Percentiles rank a stretch among this genome's conserved stretches.
phyloP scores from a whole-genome alignment of 2,329 filamentous ascomycete species.

The Rutstroemia sp. region DNA sequence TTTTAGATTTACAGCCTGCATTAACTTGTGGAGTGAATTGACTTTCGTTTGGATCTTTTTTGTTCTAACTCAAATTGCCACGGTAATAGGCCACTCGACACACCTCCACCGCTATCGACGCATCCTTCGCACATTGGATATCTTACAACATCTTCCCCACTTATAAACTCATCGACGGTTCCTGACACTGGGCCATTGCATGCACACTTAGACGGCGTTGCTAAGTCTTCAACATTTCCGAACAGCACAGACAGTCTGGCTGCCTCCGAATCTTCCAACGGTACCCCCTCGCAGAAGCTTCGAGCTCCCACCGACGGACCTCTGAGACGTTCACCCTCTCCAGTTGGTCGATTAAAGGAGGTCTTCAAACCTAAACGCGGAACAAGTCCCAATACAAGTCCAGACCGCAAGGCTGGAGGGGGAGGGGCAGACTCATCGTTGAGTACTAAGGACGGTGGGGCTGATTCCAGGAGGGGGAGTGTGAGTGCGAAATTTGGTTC shows the following conservation, averaged over 20 bases:
- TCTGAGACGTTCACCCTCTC: conserved; percentile 57
- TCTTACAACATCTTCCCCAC: conserved; percentile 60
- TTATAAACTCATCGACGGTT: conserved; percentile 51
- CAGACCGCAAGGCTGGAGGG: conserved; percentile 32
- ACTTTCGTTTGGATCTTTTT: conserved; percentile 1
- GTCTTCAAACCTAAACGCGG: conserved; percentile 49
- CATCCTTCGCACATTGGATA: conserved; percentile 61
- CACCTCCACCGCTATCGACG: conserved; percentile 40
- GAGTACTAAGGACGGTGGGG: conserved; percentile 17
- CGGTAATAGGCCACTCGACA: conserved; percentile 6
- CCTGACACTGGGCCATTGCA: conserved; percentile 32
- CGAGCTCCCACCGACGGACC: conserved; percentile 37
- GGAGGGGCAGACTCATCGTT: conserved; percentile 10
- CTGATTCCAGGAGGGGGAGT: conserved; percentile 23
- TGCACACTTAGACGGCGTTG: conserved; percentile 28
- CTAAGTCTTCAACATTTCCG: conserved; percentile 34
- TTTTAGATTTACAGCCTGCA: conserved; percentile 6
- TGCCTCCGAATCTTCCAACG: conserved; percentile 28
- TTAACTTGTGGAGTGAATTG: conserved; percentile 6
- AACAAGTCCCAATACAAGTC: conserved; percentile 38
- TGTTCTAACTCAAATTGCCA: conserved; percentile 2
- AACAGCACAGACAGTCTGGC: conserved; percentile 20
- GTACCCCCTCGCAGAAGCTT: conserved; percentile 31
- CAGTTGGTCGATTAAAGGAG: conserved; percentile 63
- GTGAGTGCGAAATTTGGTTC: conserved; percentile 25